Conservation (phyloP, 257 asterid species). For the Avicennia marina region DNA sequence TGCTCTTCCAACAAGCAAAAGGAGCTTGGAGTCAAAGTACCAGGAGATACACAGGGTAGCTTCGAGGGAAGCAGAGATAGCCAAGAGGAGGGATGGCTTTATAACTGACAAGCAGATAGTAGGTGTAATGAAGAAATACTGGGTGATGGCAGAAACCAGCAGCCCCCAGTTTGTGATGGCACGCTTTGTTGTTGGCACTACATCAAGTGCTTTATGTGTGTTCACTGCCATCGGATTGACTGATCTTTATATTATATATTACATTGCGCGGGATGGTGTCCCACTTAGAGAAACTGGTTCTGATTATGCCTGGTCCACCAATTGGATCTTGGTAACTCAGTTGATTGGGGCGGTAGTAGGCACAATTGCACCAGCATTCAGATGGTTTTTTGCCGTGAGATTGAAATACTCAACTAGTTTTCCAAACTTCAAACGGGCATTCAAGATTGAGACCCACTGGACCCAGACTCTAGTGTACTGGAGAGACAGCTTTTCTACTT, state of each 20-base stretch:
- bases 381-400: background rate
- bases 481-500: no score
- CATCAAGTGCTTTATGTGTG: slow-evolving; percentile 17
- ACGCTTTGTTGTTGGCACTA: no score
- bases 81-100: background rate
- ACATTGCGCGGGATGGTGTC: background rate
- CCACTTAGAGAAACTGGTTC: no score
- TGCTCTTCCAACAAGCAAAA: slow-evolving; percentile 15
- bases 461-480: slow-evolving; percentile 7
- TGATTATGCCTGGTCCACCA: background rate
- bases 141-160: slow-evolving; percentile 39
- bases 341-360: background rate
- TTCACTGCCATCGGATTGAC: slow-evolving; percentile 1
- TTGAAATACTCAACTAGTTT: background rate
- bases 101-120: slow-evolving; percentile 9
- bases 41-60: slow-evolving; percentile 14
- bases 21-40: slow-evolving; percentile 11
- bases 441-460: background rate
- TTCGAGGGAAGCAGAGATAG: background rate
- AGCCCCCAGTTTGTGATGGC: slow-evolving; percentile 41
- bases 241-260: background rate
- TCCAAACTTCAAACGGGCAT: background rate
- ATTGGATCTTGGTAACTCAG: slow-evolving; percentile 1
- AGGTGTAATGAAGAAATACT: slow-evolving; percentile 15
- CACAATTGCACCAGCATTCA: slow-evolving; percentile 1